Evolutionary conservation across 2,329 filamentous ascomycete genomes (phyloP).

Genomic region (Cercospora sp.): DNA sequence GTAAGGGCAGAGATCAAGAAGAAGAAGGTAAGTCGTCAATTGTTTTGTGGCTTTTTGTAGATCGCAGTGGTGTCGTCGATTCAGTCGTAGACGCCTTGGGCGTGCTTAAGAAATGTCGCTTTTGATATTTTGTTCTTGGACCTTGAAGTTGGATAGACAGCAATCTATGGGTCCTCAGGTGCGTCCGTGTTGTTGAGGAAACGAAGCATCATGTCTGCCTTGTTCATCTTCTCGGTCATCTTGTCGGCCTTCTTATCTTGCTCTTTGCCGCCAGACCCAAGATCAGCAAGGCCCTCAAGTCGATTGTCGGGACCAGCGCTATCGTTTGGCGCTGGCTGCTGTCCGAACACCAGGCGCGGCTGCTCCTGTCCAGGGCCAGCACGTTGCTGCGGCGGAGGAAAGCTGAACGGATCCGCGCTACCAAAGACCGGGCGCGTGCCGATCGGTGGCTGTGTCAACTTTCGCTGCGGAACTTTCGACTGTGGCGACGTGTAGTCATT

Average conservation of each 20-base stretch:
- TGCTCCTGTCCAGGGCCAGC: not conserved
- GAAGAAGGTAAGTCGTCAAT: not conserved
- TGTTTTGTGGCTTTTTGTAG: not conserved
- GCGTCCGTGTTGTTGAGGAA: slow-evolving; percentile 21
- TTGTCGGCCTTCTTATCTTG: slow-evolving; percentile 3
- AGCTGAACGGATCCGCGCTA: slow-evolving; percentile 2
- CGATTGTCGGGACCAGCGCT: not conserved
- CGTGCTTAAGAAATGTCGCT: not conserved
- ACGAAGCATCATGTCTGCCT: slow-evolving; percentile 15
- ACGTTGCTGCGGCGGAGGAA: not conserved
- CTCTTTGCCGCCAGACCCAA: not conserved
- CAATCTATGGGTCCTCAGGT: slow-evolving; percentile 4
- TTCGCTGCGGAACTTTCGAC: slow-evolving; percentile 2
- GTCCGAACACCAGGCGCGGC: not conserved
- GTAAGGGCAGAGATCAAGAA: not conserved
- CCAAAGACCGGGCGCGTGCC: slow-evolving; percentile 23
- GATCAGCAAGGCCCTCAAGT: not conserved
- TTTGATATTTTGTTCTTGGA: not conserved
- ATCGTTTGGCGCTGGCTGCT: slow-evolving; percentile 3
- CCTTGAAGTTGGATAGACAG: not conserved
- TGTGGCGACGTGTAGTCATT: not conserved
- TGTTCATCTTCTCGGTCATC: slow-evolving; percentile 10
- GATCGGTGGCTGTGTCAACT: slow-evolving; percentile 20
- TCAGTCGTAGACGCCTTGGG: not conserved
- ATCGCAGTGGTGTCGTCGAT: not conserved